These are phyloP conservation scores for Helotiales sp. DNA, from an alignment of 2,329 filamentous ascomycete species.

Conservation along the genomic window DNA sequence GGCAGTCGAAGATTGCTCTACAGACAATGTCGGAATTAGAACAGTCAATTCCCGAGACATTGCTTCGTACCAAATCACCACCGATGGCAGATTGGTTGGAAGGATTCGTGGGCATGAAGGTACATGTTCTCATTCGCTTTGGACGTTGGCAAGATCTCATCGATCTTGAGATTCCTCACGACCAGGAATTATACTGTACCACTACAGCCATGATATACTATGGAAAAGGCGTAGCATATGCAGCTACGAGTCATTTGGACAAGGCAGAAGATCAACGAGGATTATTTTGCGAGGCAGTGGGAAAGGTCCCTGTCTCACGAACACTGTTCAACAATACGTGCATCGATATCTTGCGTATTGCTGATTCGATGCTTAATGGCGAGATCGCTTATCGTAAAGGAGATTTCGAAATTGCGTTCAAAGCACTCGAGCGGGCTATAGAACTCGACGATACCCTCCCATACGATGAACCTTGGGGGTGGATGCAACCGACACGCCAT, in stretches of 20 bases:
- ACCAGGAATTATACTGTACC: conserved; percentile 63
- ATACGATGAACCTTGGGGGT: conserved; percentile 76
- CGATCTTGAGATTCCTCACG: conserved; percentile 53
- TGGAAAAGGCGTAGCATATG: conserved; percentile 65
- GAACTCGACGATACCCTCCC: conserved; percentile 61
- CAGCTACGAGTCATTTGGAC: conserved; percentile 54
- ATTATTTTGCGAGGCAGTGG: conserved; percentile 51
- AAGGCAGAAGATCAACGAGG: conserved; percentile 54
- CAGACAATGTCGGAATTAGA: conserved; percentile 62
- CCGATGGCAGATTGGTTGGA: conserved; percentile 82
- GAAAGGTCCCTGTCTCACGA: conserved; percentile 56
- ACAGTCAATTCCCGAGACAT: conserved; percentile 57
- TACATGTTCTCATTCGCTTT: conserved; percentile 73
- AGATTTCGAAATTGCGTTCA: conserved; percentile 59
- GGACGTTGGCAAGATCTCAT: conserved; percentile 71
- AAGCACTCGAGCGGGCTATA: conserved; percentile 57
- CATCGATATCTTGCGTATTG: conserved; percentile 62
- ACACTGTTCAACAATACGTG: conserved; percentile 70
- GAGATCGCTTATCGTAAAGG: conserved; percentile 70
- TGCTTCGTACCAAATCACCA: conserved; percentile 64
- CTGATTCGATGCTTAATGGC: conserved; percentile 66
- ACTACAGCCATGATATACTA: conserved; percentile 71
- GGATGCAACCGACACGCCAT: conserved; percentile 75
- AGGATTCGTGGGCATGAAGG: conserved; percentile 64
- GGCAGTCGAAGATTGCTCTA: conserved; percentile 61